Evolutionary conservation across 441 rosid genomes (phyloP), one percentile per base, ranked within the genome.

Genomic region (Mallotus repandus): DNA sequence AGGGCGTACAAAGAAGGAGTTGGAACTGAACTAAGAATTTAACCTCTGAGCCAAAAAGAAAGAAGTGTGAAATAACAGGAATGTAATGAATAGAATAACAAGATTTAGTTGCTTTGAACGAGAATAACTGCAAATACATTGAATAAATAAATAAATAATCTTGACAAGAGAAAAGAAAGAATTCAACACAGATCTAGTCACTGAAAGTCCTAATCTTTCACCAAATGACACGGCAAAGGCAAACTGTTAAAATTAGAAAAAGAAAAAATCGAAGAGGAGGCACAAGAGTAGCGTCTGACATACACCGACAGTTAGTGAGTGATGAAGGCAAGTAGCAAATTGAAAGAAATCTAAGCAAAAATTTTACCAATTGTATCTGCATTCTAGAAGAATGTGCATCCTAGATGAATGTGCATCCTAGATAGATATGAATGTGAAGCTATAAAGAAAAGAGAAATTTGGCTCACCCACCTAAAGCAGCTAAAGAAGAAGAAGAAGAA

Each of bases 131-230:
- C 48, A 10, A 18, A 45, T 45, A 32, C 43, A 38, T 32, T 32
- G 16, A 18, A 41, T 7, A 7, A 43, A 48, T 13, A 53, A n/a
- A 53, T 4, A 10, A 35, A 68, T 14, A 56, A 0, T 4, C 7
- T 69, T 45, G 22, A 57, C 61, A 61, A 45, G 29, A 49, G 16
- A 25, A 12, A 38, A 4, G 4, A 21, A 50, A 72, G 52, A 7
- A 25, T 22, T 3, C n/a, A 63, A 22, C 32, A 8, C 69, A 73
- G 70, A 73, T 65, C 70, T 73, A 73, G 70, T 35, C 54, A 43
- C 32, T 38, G 56, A 22, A 43, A 64, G 18, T 54, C 53, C 25
- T 9, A 11, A 54, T 54, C 22, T 56, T 53, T 16, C 43, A 6
- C 53, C 54, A 50, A 14, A 45, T 29, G 57, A 69, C 48, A 32